These are phyloP conservation scores for Mucor irregularis DNA, from an alignment of 371 early-diverging fungal species.

Conservation along the genomic window DNA sequence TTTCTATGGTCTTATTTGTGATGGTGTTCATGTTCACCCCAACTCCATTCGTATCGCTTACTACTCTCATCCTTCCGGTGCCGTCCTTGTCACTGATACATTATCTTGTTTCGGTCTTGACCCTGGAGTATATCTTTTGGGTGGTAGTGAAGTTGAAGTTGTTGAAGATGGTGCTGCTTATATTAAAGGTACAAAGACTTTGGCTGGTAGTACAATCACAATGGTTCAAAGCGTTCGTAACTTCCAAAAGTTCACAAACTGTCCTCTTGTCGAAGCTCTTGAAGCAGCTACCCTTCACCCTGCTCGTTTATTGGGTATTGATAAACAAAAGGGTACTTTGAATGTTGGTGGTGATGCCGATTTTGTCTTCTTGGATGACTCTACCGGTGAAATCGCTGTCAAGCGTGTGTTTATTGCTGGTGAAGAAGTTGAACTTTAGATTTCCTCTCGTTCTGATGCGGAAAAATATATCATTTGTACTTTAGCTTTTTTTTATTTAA, in stretches of 20 bases:
- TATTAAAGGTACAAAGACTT: slow-evolving; percentile 75
- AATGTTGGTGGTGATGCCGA: slow-evolving; percentile 82
- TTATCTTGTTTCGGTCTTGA: slow-evolving; percentile 77
- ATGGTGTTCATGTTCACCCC: slow-evolving; percentile 82
- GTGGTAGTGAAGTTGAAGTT: slow-evolving; percentile 52
- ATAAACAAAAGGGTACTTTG: slow-evolving; percentile 73
- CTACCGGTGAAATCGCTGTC: slow-evolving; percentile 55
- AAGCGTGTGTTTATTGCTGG: slow-evolving; percentile 77
- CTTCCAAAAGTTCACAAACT: slow-evolving; percentile 79
- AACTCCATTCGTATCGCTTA: slow-evolving; percentile 83
- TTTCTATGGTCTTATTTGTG: slow-evolving; percentile 83
- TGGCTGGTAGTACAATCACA: slow-evolving; percentile 77
- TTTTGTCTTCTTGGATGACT: slow-evolving; percentile 71
- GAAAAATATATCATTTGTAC: no score
- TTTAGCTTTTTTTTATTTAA: no score
- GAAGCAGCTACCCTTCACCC: slow-evolving; percentile 87
- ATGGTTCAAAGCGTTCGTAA: slow-evolving; percentile 80
- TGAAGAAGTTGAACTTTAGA: slow-evolving; percentile 53
- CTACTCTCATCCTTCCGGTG: slow-evolving; percentile 75
- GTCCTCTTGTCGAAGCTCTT: slow-evolving; percentile 77
- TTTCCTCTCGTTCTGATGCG: not conserved
- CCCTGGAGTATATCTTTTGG: slow-evolving; percentile 75
- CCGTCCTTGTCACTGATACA: slow-evolving; percentile 78
- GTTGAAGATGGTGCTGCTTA: slow-evolving; percentile 71
- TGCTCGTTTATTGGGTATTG: slow-evolving; percentile 75